phyloP scores from a whole-genome alignment of 2,329 filamentous ascomycete species.

The Sporothrix dimorphospora region DNA sequence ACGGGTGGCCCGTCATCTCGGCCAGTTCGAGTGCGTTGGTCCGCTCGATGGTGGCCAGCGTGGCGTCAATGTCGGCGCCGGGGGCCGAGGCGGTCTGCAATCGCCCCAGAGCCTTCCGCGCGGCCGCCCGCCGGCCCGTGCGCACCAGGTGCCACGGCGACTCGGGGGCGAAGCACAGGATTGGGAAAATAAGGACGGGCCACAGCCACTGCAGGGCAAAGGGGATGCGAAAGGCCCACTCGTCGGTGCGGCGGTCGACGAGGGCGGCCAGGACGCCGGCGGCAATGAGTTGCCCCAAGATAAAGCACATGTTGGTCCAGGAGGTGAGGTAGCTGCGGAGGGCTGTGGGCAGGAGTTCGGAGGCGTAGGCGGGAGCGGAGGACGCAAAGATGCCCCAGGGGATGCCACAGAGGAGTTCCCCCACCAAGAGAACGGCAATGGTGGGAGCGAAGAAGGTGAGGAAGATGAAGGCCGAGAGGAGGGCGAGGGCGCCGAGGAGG shows the following conservation, averaged over 20 bases:
- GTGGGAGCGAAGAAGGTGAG: slow-evolving; percentile 51
- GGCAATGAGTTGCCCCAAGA: slow-evolving; percentile 44
- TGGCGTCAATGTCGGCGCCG: slow-evolving; percentile 29
- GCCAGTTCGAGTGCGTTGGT: slow-evolving; percentile 48
- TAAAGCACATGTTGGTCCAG: slow-evolving; percentile 53
- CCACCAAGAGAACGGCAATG: slow-evolving; percentile 45
- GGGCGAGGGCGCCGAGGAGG: slow-evolving; percentile 47
- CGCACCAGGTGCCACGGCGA: slow-evolving; percentile 53
- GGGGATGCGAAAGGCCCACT: slow-evolving; percentile 48
- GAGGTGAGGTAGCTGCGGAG: slow-evolving; percentile 47
- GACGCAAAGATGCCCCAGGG: slow-evolving; percentile 41
- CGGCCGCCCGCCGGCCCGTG: slow-evolving; percentile 43
- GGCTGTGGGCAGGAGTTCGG: slow-evolving; percentile 42
- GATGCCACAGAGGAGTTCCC: slow-evolving; percentile 51
- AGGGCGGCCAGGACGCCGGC: slow-evolving; percentile 48
- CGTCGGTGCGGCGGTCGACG: slow-evolving; percentile 37
- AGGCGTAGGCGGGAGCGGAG: slow-evolving; percentile 46
- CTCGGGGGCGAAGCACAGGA: slow-evolving; percentile 49
- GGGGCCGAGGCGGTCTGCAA: slow-evolving; percentile 38
- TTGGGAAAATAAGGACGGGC: slow-evolving; percentile 46
- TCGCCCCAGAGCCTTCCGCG: slow-evolving; percentile 36
- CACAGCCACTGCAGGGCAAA: slow-evolving; percentile 42
- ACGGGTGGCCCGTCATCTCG: too few species aligned
- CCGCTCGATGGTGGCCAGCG: slow-evolving; percentile 49
- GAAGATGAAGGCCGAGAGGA: slow-evolving; percentile 49